Percentiles rank a stretch among this genome's conserved stretches.
Conservation (phyloP, 2,329 filamentous ascomycete species). For the Juglanconis sp. region DNA sequence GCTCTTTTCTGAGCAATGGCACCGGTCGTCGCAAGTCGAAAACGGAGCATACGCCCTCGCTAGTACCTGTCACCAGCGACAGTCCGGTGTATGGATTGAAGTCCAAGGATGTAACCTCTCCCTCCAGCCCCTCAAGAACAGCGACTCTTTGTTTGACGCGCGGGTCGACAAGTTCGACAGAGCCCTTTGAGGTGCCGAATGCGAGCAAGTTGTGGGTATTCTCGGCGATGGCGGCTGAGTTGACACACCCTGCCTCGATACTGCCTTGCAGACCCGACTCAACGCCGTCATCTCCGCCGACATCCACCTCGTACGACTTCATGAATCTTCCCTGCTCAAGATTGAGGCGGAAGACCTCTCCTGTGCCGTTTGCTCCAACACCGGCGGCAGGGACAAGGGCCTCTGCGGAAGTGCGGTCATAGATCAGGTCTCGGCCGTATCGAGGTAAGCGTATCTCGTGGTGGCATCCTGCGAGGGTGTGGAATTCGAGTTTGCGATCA, state of each 20-base stretch:
- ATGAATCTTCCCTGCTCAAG: conserved; percentile 90
- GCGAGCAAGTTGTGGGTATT: conserved; percentile 84
- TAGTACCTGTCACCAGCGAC: conserved; percentile 82
- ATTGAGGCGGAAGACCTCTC: conserved; percentile 91
- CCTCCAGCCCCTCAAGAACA: conserved; percentile 65
- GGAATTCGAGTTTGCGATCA: conserved; percentile 88
- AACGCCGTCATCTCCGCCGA: conserved; percentile 75
- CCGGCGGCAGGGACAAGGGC: conserved; percentile 85
- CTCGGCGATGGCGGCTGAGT: conserved; percentile 82
- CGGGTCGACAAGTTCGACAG: conserved; percentile 95
- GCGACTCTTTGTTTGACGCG: conserved; percentile 79
- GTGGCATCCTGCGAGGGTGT: conserved; percentile 83
- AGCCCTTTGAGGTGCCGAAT: conserved; percentile 92
- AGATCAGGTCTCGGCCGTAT: conserved; percentile 86
- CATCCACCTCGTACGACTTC: conserved; percentile 87
- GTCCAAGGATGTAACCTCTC: conserved; percentile 80
- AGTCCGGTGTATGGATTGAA: conserved; percentile 76
- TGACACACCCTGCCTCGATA: conserved; percentile 80
- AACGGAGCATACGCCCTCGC: conserved; percentile 79
- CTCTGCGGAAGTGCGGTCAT: conserved; percentile 78
- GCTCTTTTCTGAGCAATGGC: conserved; percentile 85
- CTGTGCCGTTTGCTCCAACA: conserved; percentile 77
- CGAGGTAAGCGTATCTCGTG: conserved; percentile 86
- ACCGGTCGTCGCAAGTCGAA: conserved; percentile 89
- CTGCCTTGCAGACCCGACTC: conserved; percentile 81